These are phyloP conservation scores for Hypoxylon lienhwacheense DNA, from an alignment of 495 filamentous ascomycete species.

Conservation along the genomic window DNA sequence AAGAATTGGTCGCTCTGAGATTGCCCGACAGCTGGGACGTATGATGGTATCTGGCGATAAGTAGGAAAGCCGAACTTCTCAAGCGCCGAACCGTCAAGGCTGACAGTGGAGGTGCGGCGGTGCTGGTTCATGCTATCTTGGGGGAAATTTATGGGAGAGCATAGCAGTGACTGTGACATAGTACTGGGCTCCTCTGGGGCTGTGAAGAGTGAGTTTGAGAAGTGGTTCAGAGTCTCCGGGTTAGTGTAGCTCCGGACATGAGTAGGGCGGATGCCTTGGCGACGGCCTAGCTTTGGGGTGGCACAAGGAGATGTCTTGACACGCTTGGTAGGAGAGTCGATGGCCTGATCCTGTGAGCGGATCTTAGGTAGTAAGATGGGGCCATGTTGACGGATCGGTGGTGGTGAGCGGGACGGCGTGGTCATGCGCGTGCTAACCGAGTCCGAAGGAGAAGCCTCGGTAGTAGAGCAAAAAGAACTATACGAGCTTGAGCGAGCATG, in stretches of 20 bases:
- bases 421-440: slow-evolving; percentile 67
- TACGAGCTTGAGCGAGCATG: slow-evolving; percentile 57
- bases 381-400: slow-evolving; percentile 77
- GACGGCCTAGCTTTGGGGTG: slow-evolving; percentile 28
- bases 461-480: slow-evolving; percentile 58
- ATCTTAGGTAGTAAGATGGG: slow-evolving; percentile 85
- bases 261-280: slow-evolving; percentile 47
- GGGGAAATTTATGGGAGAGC: slow-evolving; percentile 69
- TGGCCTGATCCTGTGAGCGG: slow-evolving; percentile 78
- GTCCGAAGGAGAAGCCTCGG: slow-evolving; percentile 78
- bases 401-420: slow-evolving; percentile 64
- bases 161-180: slow-evolving; percentile 52
- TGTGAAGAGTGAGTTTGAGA: slow-evolving; percentile 51
- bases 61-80: slow-evolving; percentile 77
- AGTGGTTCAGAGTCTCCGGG: slow-evolving; percentile 58
- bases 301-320: slow-evolving; percentile 43
- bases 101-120: slow-evolving; percentile 67
- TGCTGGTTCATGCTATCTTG: slow-evolving; percentile 51
- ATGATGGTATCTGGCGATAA: slow-evolving; percentile 75
- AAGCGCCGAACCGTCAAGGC: slow-evolving; percentile 66
- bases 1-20: slow-evolving; percentile 49
- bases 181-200: slow-evolving; percentile 41
- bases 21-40: slow-evolving; percentile 53
- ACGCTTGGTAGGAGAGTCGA: slow-evolving; percentile 51
- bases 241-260: slow-evolving; percentile 70